phyloP scores from a whole-genome alignment of 495 filamentous ascomycete species.

The Annulohypoxylon stygium region DNA sequence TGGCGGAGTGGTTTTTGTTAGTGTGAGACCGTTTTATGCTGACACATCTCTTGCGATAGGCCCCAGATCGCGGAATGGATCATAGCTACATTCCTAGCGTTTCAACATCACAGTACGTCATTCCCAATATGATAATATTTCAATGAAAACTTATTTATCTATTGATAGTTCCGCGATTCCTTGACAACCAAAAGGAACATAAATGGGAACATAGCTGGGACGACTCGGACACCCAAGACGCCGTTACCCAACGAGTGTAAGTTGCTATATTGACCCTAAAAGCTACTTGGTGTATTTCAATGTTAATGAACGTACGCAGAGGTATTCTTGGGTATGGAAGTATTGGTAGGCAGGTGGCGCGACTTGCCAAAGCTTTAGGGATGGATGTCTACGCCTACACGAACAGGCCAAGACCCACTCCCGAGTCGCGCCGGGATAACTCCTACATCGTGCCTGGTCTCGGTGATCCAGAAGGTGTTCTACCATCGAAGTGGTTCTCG shows the following conservation, averaged over 20 bases:
- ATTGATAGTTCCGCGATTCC: slow-evolving; percentile 64
- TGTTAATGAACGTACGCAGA: slow-evolving; percentile 48
- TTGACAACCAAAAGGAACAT: slow-evolving; percentile 65
- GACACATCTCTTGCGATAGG: slow-evolving; percentile 33
- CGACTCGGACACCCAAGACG: slow-evolving; percentile 57
- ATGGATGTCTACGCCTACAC: slow-evolving; percentile 89
- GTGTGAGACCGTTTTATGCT: neutral
- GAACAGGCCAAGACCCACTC: slow-evolving; percentile 68
- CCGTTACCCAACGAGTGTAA: slow-evolving; percentile 62
- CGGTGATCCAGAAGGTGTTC: slow-evolving; percentile 78
- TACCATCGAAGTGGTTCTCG: slow-evolving; percentile 80
- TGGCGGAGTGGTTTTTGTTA: neutral
- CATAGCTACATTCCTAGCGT: slow-evolving; percentile 64
- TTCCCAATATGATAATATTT: neutral
- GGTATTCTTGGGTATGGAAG: slow-evolving; percentile 88
- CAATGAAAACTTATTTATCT: neutral
- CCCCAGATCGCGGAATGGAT: slow-evolving; percentile 90
- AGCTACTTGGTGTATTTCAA: neutral
- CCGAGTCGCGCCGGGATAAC: slow-evolving; percentile 68
- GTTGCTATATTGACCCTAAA: slow-evolving; percentile 3
- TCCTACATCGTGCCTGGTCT: slow-evolving; percentile 81
- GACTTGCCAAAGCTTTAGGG: slow-evolving; percentile 77
- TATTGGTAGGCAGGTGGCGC: slow-evolving; percentile 82
- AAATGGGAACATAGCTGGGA: slow-evolving; percentile 61
- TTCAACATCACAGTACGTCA: slow-evolving; percentile 61